Evolutionary conservation across 345 rosid genomes (phyloP), one percentile per base, ranked within the genome.

Genomic region (Euphorbia tirucalli): DNA sequence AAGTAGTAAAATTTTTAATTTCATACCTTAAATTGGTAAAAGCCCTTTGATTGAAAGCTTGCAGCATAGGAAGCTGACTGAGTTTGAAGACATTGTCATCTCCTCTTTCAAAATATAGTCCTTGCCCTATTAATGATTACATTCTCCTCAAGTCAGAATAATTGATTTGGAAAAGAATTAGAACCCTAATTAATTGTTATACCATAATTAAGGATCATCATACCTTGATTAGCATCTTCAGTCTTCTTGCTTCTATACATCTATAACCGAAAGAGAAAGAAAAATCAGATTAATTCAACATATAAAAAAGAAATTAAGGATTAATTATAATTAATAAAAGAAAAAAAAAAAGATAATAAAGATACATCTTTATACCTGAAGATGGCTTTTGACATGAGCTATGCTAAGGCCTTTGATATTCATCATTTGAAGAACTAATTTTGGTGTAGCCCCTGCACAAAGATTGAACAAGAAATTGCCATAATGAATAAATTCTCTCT

Each of bases 331-430:
- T n/a, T n/a, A n/a, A n/a, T n/a, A n/a, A n/a, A n/a, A n/a, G n/a
- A n/a, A n/a, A n/a, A n/a, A n/a, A n/a, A n/a, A n/a, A 37, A 8
- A 7, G 10, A 11, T 37, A 10, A 39, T 9, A 28, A 7, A 60
- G 27, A 8, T 41, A 71, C 11, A 14, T 21, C 48, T 31, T 4
- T n/a, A n/a, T 65, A 90, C 96, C 89, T 90, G 96, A 49, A 90
- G 93, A 86, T 90, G 96, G 80, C 96, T 90, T 84, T 90, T 90
- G 32, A 90, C 93, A 81, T 90, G 96, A 68, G 96, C 87, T 66
- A 90, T 89, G 81, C 84, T 86, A 61, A 90, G 89, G 46, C 89
- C 96, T 76, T 87, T 84, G 75, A 89, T 83, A 78, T 89, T 85
- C 96, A 90, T 89, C 85, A 86, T 44, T 66, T 89, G 92, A 82